Evolutionary conservation across 164 flowering plant species (phyloP).

Genomic region (Liriodendron chinense): DNA sequence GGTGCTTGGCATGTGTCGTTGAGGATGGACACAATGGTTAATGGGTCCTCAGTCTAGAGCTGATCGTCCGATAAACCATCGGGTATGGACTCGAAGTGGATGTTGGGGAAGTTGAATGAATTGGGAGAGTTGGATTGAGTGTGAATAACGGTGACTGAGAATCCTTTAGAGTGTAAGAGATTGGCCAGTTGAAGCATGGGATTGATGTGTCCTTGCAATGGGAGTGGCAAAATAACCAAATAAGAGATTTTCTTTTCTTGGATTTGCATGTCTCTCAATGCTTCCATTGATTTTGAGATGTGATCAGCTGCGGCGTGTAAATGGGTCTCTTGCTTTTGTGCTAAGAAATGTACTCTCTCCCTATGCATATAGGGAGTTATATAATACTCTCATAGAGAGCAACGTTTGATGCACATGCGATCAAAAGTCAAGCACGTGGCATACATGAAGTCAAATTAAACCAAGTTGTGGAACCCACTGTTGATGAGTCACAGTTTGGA

Average conservation of each 20-base stretch:
- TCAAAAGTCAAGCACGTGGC: too few relatives aligned
- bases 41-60: neutral
- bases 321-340: too few relatives aligned
- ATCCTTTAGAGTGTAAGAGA: constrained; percentile 43
- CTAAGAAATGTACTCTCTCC: too few relatives aligned
- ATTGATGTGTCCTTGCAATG: constrained; percentile 46
- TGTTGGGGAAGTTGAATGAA: constrained; percentile 32
- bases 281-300: too few relatives aligned
- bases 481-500: too few relatives aligned
- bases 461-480: too few relatives aligned
- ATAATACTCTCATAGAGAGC: too few relatives aligned
- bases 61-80: constrained; percentile 9
- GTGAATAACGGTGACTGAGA: constrained; percentile 44
- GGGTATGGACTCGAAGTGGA: constrained; percentile 31
- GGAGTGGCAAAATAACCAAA: constrained; percentile 37
- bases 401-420: too few relatives aligned
- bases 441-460: too few relatives aligned
- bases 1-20: constrained; percentile 10
- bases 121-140: constrained; percentile 40
- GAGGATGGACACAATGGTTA: neutral
- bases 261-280: neutral
- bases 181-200: constrained; percentile 50
- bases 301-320: too few relatives aligned
- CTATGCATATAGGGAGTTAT: too few relatives aligned
- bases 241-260: neutral